Evolutionary conservation across 345 rosid species (phyloP).

Genomic region (Dimocarpus longan): DNA sequence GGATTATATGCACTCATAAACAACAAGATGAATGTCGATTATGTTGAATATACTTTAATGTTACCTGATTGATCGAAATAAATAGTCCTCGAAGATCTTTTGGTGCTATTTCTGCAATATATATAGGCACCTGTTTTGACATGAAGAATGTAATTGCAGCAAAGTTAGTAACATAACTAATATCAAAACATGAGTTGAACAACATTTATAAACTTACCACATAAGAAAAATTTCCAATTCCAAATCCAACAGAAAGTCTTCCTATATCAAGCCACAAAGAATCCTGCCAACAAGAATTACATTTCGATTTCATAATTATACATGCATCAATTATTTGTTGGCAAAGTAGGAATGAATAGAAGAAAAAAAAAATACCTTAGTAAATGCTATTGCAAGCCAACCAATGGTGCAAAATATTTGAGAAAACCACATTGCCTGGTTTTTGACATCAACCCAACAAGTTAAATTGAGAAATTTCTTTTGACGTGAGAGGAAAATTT

Average conservation of each 20-base stretch:
- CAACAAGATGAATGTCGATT: not conserved
- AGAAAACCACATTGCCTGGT: slow-evolving; percentile 54
- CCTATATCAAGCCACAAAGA: slow-evolving; percentile 21
- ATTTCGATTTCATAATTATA: not conserved
- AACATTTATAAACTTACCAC: slow-evolving; percentile 33
- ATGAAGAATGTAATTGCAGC: not conserved
- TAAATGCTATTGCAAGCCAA: slow-evolving; percentile 53
- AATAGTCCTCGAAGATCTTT: slow-evolving; percentile 36
- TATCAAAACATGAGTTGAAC: slow-evolving; percentile 29
- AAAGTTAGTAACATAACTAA: slow-evolving; percentile 10
- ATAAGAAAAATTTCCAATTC: slow-evolving; percentile 44
- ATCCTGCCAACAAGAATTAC: slow-evolving; percentile 31
- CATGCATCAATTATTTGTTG: no score
- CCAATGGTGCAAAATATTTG: slow-evolving; percentile 42
- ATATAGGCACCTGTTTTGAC: slow-evolving; percentile 37
- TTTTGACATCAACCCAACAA: not conserved
- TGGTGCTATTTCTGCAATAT: slow-evolving; percentile 50
- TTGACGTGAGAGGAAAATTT: no score
- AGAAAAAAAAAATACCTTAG: slow-evolving; percentile 37
- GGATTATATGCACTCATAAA: no score
- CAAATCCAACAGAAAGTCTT: slow-evolving; percentile 38
- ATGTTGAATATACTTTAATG: slow-evolving; percentile 11
- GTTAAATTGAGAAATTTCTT: not conserved
- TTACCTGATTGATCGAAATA: slow-evolving; percentile 1
- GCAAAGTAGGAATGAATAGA: not conserved